These are phyloP conservation scores for Corniculantispora saksenae DNA, from an alignment of 2,329 filamentous ascomycete species.

Conservation along the genomic window DNA sequence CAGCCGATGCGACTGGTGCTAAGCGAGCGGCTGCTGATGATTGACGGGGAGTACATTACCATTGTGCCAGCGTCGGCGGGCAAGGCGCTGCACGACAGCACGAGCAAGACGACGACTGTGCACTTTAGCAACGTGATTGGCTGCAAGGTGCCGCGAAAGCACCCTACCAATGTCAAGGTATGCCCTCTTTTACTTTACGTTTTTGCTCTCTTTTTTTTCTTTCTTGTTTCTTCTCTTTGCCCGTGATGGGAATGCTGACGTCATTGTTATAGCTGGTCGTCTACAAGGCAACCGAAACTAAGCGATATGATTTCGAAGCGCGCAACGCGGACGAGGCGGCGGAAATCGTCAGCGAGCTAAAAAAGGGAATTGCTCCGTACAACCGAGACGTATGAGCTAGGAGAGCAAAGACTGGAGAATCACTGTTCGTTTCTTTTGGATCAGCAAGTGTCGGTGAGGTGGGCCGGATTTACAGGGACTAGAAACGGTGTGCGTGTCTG, in stretches of 20 bases:
- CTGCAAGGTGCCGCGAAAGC: slow-evolving; percentile 77
- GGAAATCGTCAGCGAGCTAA: slow-evolving; percentile 79
- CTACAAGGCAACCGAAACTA: slow-evolving; percentile 73
- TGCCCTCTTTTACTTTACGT: slow-evolving; percentile 27
- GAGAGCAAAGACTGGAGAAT: neutral
- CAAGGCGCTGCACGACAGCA: slow-evolving; percentile 63
- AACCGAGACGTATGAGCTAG: slow-evolving; percentile 43
- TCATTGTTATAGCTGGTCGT: slow-evolving; percentile 58
- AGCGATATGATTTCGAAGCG: slow-evolving; percentile 85
- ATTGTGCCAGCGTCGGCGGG: slow-evolving; percentile 73
- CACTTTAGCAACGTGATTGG: slow-evolving; percentile 82
- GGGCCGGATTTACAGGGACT: neutral
- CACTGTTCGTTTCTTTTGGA: neutral
- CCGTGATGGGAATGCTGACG: neutral
- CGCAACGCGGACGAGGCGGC: slow-evolving; percentile 68
- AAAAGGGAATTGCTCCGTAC: slow-evolving; percentile 72
- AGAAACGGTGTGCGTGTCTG: neutral
- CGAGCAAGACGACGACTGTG: slow-evolving; percentile 74
- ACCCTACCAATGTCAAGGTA: slow-evolving; percentile 79
- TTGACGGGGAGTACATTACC: slow-evolving; percentile 85
- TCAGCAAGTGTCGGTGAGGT: neutral
- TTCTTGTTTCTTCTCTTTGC: neutral
- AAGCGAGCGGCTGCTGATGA: slow-evolving; percentile 74
- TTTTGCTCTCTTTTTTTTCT: neutral
- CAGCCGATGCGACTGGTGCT: slow-evolving; percentile 80